Conservation (phyloP, 2,329 filamentous ascomycete genomes). For the Lasiodiplodia theobromae region DNA sequence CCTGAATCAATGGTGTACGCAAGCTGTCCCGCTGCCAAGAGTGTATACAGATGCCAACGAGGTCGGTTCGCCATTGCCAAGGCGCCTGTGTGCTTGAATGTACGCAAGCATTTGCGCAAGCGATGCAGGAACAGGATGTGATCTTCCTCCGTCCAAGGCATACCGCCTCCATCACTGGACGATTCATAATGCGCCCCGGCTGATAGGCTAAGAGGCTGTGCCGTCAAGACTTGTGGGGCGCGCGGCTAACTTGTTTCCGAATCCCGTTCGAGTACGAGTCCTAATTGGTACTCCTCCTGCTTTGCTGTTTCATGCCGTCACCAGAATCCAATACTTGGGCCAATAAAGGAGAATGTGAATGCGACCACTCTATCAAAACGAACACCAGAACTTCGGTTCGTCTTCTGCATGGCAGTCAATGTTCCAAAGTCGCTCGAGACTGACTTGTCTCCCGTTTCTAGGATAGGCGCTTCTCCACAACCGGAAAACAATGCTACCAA, state of each 20-base stretch:
- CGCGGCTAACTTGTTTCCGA: not conserved
- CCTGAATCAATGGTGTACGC: conserved; percentile 10
- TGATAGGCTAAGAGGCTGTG: not conserved
- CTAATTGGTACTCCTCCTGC: no score
- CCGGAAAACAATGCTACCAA: not conserved
- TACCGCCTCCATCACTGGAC: not conserved
- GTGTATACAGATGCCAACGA: not conserved
- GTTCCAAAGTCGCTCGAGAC: not conserved
- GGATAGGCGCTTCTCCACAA: not conserved
- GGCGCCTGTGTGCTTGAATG: not conserved
- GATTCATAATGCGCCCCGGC: not conserved
- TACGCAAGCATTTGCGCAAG: conserved; percentile 16
- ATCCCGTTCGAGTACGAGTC: not conserved
- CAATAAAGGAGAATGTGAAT: not conserved
- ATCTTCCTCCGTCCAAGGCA: not conserved
- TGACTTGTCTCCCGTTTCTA: not conserved
- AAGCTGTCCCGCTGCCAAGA: conserved; percentile 8
- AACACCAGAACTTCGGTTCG: not conserved
- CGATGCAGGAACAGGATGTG: conserved; percentile 12
- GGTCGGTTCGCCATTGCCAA: not conserved
- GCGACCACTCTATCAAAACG: not conserved
- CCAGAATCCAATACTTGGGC: not conserved
- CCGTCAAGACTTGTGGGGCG: not conserved
- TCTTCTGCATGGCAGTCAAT: not conserved
- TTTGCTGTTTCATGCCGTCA: not conserved